Conservation (phyloP, 2,329 filamentous ascomycete genomes). For the Scolecobasidium constrictum region DNA sequence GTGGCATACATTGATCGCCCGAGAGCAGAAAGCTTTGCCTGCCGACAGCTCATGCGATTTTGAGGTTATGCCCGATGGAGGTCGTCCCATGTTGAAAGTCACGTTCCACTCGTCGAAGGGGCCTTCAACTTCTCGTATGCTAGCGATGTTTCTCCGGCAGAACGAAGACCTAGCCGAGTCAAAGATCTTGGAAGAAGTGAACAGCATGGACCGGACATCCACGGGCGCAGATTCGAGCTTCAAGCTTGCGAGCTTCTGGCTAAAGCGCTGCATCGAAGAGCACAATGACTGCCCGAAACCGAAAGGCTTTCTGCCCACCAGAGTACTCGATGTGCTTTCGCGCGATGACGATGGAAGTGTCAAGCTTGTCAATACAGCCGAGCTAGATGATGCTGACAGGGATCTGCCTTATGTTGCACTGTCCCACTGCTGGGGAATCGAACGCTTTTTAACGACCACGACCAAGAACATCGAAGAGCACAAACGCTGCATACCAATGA, state of each 20-base stretch:
- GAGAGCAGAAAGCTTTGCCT: no score
- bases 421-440: slow-evolving; percentile 12
- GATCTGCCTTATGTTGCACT: slow-evolving; percentile 11
- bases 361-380: neutral
- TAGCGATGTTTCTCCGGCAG: neutral
- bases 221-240: neutral
- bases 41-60: no score
- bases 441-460: slow-evolving; percentile 8
- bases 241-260: neutral
- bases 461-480: slow-evolving; percentile 7
- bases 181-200: neutral
- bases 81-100: neutral
- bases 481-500: slow-evolving; percentile 11
- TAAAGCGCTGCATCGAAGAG: neutral
- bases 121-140: neutral
- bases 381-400: neutral
- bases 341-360: neutral
- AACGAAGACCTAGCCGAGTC: neutral
- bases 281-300: neutral
- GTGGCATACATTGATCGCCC: no score
- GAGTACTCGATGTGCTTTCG: neutral
- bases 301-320: neutral
- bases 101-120: neutral
- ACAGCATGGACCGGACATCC: neutral
- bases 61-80: no score